Evolutionary conservation across 1,284 basidiomycete genomes (phyloP).

Genomic region (Naganishia liquefaciens): DNA sequence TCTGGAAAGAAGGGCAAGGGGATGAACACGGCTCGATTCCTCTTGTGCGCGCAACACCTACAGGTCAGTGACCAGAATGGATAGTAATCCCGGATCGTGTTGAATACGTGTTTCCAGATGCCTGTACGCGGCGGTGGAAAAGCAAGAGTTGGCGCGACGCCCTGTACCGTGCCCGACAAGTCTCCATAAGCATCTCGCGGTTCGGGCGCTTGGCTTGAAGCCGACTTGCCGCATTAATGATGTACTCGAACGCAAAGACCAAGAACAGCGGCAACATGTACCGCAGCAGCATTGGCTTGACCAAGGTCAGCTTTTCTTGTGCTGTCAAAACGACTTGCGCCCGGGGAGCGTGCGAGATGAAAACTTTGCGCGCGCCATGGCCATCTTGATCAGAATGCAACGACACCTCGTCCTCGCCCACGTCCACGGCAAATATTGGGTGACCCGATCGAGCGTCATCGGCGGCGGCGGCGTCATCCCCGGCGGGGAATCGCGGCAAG

Average conservation of each 20-base stretch:
- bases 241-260: conserved; percentile 78
- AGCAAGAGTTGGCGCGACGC: conserved; percentile 84
- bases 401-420: conserved; percentile 12
- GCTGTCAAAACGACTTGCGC: conserved; percentile 55
- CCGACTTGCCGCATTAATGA: conserved; percentile 74
- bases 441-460: background rate
- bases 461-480: background rate
- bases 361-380: conserved; percentile 14
- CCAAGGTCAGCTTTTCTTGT: conserved; percentile 72
- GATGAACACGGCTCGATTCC: background rate
- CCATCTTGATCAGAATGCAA: background rate
- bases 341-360: background rate
- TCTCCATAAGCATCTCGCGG: no score
- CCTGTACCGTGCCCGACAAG: no score
- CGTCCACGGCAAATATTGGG: conserved; percentile 32
- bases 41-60: conserved; percentile 27
- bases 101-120: conserved; percentile 75
- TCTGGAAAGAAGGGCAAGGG: conserved; percentile 50
- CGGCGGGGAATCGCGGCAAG: conserved; percentile 23
- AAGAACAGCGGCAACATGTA: conserved; percentile 60
- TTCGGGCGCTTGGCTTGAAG: no score
- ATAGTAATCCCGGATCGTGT: conserved; percentile 88
- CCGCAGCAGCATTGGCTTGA: conserved; percentile 68
- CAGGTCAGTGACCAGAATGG: conserved; percentile 69
- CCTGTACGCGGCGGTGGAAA: conserved; percentile 75